Evolutionary conservation across 345 rosid genomes (phyloP).

Genomic region (Eucalyptus leucophloia): DNA sequence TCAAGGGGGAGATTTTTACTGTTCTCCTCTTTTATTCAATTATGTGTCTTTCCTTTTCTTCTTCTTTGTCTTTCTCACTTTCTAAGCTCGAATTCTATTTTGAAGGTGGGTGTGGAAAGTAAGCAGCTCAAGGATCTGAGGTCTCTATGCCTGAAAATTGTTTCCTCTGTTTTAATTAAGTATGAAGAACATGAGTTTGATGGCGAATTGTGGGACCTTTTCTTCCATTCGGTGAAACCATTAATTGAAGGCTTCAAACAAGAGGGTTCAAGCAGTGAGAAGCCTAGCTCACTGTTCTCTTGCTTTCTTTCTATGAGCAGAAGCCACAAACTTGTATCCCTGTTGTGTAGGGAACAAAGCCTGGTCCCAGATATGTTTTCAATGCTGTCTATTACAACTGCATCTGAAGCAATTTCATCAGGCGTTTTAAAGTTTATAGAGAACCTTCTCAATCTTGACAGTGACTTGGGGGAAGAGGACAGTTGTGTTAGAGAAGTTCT

Average conservation of each 20-base stretch:
- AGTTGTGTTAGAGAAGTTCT: slow-evolving; percentile 22
- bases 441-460: slow-evolving; percentile 67
- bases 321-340: slow-evolving; percentile 44
- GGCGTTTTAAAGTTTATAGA: slow-evolving; percentile 63
- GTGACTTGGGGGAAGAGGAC: slow-evolving; percentile 38
- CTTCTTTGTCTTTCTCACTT: neutral
- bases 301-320: slow-evolving; percentile 94
- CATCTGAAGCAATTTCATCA: slow-evolving; percentile 71
- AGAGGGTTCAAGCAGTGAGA: slow-evolving; percentile 92
- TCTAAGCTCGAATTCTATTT: neutral
- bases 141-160: slow-evolving; percentile 66
- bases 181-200: slow-evolving; percentile 74
- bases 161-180: slow-evolving; percentile 61
- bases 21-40: neutral
- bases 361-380: slow-evolving; percentile 79
- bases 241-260: slow-evolving; percentile 68
- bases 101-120: slow-evolving; percentile 37
- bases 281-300: slow-evolving; percentile 80
- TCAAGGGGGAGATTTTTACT: neutral
- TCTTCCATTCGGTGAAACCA: slow-evolving; percentile 63
- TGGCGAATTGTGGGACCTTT: slow-evolving; percentile 71
- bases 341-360: slow-evolving; percentile 48
- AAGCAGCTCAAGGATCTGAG: slow-evolving; percentile 74
- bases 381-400: slow-evolving; percentile 50
- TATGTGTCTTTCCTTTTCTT: neutral